A percentile compares a stretch with the other conserved stretches of the same genome.
Evolutionary conservation across 495 filamentous ascomycete genomes (phyloP).

Genomic region (Thozetella sp.): DNA sequence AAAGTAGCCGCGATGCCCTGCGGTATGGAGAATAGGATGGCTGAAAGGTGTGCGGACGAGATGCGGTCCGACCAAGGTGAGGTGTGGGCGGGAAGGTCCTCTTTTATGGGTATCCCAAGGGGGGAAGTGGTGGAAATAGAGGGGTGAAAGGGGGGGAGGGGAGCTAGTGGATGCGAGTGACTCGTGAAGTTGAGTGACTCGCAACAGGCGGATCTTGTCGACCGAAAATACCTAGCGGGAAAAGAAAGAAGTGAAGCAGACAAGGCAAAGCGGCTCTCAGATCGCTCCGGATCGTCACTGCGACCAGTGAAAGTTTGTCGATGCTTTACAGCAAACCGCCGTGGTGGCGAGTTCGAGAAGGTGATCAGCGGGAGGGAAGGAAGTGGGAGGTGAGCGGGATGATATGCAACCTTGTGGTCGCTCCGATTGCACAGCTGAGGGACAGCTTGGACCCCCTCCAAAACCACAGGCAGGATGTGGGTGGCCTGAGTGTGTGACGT

Average conservation of each 20-base stretch:
- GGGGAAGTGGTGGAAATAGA: too few species aligned
- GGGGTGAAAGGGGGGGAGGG: too few species aligned
- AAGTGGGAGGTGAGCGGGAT: neutral
- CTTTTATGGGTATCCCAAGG: too few species aligned
- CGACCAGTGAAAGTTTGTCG: neutral
- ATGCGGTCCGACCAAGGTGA: too few species aligned
- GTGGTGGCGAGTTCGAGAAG: neutral
- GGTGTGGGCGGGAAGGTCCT: too few species aligned
- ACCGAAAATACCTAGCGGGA: too few species aligned
- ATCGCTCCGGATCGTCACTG: neutral
- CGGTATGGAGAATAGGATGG: neutral
- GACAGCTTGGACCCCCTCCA: neutral
- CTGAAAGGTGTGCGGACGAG: neutral
- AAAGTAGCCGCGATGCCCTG: neutral
- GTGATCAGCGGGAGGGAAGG: neutral
- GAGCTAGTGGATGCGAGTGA: too few species aligned
- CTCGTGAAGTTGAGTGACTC: too few species aligned
- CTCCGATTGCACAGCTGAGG: too few species aligned
- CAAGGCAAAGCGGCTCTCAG: neutral
- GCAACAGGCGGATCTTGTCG: too few species aligned
- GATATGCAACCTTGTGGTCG: neutral
- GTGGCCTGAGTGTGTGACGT: conserved; percentile 7
- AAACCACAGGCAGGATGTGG: neutral
- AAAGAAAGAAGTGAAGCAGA: neutral
- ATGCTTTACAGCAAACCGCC: neutral